Conservation (phyloP, 2,329 filamentous ascomycete genomes). For the Curvularia lunata region DNA sequence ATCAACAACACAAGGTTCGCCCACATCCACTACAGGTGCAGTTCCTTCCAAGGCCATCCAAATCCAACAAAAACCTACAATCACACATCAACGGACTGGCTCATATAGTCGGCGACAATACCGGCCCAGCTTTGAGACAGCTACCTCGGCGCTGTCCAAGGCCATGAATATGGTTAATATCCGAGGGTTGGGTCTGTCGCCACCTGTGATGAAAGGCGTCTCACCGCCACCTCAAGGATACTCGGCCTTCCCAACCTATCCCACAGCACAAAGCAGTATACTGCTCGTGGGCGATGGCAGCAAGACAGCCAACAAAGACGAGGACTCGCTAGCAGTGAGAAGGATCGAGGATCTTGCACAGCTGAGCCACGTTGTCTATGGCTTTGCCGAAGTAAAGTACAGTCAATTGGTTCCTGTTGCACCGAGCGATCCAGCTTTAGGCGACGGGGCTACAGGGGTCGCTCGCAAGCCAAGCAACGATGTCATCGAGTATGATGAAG, state of each 20-base stretch:
- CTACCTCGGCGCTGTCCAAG: conserved; percentile 91
- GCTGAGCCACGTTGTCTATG: conserved; percentile 93
- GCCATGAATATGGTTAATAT: conserved; percentile 92
- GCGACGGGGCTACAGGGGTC: conserved; percentile 61
- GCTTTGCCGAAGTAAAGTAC: conserved; percentile 98
- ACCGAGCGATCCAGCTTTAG: conserved; percentile 74
- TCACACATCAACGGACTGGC: conserved; percentile 71
- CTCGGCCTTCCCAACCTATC: conserved; percentile 84
- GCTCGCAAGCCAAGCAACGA: conserved; percentile 42
- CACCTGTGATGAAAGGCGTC: conserved; percentile 64
- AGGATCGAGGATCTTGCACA: conserved; percentile 91
- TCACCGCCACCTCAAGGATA: conserved; percentile 78
- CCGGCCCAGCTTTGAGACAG: conserved; percentile 73
- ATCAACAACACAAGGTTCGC: conserved; percentile 76
- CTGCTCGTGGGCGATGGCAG: conserved; percentile 67
- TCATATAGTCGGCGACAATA: conserved; percentile 83
- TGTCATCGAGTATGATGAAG: conserved; percentile 62
- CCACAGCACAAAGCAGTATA: conserved; percentile 73
- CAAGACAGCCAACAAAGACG: conserved; percentile 69
- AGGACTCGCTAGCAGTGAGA: conserved; percentile 79
- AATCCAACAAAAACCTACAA: conserved; percentile 69
- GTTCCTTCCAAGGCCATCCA: conserved; percentile 77
- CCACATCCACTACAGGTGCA: conserved; percentile 72
- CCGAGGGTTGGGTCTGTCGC: conserved; percentile 72
- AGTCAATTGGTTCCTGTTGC: conserved; percentile 92